phyloP scores from a whole-genome alignment of 2,329 filamentous ascomycete genomes.

The Ilyonectria mors-panacis region DNA sequence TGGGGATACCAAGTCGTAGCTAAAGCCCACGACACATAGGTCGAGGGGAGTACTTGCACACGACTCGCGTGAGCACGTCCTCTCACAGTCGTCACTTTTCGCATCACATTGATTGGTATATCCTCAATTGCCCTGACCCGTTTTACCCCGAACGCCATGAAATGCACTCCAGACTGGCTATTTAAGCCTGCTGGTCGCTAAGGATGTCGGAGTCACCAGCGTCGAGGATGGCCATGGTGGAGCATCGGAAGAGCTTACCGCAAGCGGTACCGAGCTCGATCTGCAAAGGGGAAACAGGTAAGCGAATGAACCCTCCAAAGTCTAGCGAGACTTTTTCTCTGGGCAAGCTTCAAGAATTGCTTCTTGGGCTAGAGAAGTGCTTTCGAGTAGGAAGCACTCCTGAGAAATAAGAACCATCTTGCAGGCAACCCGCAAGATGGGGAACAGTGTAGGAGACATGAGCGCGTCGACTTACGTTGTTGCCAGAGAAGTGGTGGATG shows the following conservation, averaged over 20 bases:
- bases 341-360: constrained; percentile 70
- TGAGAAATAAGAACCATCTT: constrained; percentile 46
- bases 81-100: constrained; percentile 52
- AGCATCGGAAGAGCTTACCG: constrained; percentile 99
- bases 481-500: constrained; percentile 98
- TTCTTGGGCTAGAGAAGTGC: constrained; percentile 44
- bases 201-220: constrained; percentile 99
- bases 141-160: constrained; percentile 63
- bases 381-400: constrained; percentile 38
- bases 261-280: constrained; percentile 98
- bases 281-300: constrained; percentile 71
- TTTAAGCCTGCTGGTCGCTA: constrained; percentile 78
- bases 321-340: constrained; percentile 89
- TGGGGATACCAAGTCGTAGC: constrained; percentile 38
- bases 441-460: constrained; percentile 39
- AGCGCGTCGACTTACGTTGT: constrained; percentile 86
- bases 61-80: constrained; percentile 36
- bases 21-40: constrained; percentile 46
- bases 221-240: constrained; percentile 96
- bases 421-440: constrained; percentile 38
- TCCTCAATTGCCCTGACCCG: constrained; percentile 54
- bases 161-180: constrained; percentile 47
- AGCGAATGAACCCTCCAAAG: constrained; percentile 90
- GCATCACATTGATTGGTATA: constrained; percentile 56
- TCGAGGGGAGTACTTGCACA: constrained; percentile 44